These are phyloP conservation scores for Xanthoconium stramineum DNA, from an alignment of 768 basidiomycete genomes.

Conservation along the genomic window DNA sequence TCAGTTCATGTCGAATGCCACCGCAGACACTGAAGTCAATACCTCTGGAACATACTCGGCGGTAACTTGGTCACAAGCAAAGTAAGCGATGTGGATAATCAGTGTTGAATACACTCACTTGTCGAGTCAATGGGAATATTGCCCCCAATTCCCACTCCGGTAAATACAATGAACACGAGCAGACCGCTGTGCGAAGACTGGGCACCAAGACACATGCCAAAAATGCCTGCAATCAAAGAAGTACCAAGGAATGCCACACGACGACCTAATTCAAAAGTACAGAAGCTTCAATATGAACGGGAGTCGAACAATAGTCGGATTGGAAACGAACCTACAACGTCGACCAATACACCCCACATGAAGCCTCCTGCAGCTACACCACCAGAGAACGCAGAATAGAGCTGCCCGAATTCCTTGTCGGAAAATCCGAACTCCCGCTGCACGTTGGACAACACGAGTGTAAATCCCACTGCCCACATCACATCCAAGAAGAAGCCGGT, in stretches of 20 bases:
- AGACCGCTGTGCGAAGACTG: slow-evolving; percentile 13
- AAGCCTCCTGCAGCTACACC: slow-evolving; percentile 7
- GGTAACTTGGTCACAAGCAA: neutral
- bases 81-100: neutral
- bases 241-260: slow-evolving; percentile 16
- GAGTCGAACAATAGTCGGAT: too few relatives aligned
- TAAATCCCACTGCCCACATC: slow-evolving; percentile 2
- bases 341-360: slow-evolving; percentile 14
- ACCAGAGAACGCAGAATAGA: neutral
- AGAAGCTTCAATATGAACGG: too few relatives aligned
- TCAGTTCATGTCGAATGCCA: neutral
- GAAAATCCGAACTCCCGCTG: slow-evolving; percentile 18
- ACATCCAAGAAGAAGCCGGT: slow-evolving; percentile 11
- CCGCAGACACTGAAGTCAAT: neutral
- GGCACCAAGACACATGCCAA: slow-evolving; percentile 12
- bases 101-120: neutral
- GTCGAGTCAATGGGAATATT: slow-evolving; percentile 17
- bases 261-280: slow-evolving; percentile 5
- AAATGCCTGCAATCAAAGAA: slow-evolving; percentile 12
- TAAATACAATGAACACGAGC: slow-evolving; percentile 5
- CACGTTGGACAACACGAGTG: neutral
- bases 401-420: slow-evolving; percentile 13
- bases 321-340: slow-evolving; percentile 14
- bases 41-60: slow-evolving; percentile 16
- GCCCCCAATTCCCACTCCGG: slow-evolving; percentile 14